A percentile compares a stretch with the other conserved stretches of the same genome.
These are phyloP conservation scores for Mytilinidion resinicola DNA, from an alignment of 495 filamentous ascomycete species.

Conservation along the genomic window DNA sequence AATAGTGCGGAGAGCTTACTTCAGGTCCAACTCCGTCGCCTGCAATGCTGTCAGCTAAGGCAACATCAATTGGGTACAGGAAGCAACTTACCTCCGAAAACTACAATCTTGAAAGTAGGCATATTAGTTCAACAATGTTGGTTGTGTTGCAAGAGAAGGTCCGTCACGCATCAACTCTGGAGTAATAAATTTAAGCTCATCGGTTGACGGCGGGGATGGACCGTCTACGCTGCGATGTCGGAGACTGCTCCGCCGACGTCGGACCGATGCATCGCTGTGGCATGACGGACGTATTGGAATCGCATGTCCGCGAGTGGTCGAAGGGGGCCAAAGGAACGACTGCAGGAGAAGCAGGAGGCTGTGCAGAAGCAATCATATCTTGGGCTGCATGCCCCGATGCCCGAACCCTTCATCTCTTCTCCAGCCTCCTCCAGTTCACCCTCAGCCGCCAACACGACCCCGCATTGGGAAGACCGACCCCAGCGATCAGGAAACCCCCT, in stretches of 20 bases:
- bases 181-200: not conserved
- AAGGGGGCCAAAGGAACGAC: not conserved
- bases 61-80: not conserved
- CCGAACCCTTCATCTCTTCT: not conserved
- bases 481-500: no score
- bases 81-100: constrained; percentile 23
- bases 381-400: not conserved
- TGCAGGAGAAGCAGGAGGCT: not conserved
- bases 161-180: not conserved
- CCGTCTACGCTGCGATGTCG: not conserved
- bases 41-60: constrained; percentile 10
- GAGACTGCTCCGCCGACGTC: not conserved
- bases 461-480: no score
- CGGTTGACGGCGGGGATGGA: not conserved
- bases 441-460: no score
- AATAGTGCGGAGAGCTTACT: constrained; percentile 45
- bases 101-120: constrained; percentile 31
- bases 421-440: not conserved
- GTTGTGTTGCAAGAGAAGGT: not conserved
- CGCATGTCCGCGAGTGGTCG: not conserved
- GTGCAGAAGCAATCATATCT: not conserved
- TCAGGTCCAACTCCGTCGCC: constrained; percentile 96
- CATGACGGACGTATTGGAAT: not conserved
- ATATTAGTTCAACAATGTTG: constrained; percentile 7
- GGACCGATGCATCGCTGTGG: not conserved